Base-by-base conservation (phyloP, 1,139 yeast genomes). In the Suhomyces atakaporum region DNA sequence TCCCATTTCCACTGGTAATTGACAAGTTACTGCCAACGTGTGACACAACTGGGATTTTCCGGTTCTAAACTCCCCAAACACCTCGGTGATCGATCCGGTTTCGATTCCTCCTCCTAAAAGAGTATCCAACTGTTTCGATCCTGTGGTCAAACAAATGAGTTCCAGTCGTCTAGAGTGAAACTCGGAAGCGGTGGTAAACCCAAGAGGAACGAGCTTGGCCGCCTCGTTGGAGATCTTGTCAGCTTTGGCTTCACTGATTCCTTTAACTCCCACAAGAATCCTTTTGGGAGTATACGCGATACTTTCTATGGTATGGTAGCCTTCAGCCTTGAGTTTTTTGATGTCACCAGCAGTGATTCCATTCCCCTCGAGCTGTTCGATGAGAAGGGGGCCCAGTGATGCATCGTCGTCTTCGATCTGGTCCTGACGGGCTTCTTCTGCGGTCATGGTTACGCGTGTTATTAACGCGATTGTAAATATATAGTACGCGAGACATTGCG, bases 21-120 rank as follows among this genome's bases (percentile, higher is more conserved):
- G 99, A 59, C 97, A 92, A 2, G 97, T 90, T 8, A 94, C 96
- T 0, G 97, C 96, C 44, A 94, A 71, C 1, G 98, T 94, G 58
- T 94, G 98, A 62, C 98, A 94, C 35, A 92, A 67, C 66, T 92
- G 99, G 5, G 97, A 88, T 60, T 92, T 92, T 33, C 99, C 99
- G 1, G 98, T 92, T 64, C 98, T 80, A 60, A 90, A 94, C 63
- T 92, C 98, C 27, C 99, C 99, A 68, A 88, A 92, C 7, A 90
- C 79, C 62, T 92, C 99, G 1, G 99, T 92, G 49, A 94, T 85
- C 1, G 96, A 84, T 2, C 99, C 99, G 0, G 99, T 92, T 62
- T 92, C 99, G 35, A 92, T 77, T 20, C 99, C 99, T 33, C 99
- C 99, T 8, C 97, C 97, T 22, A 94, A 69, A 37, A 94, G 70